Evolutionary conservation across 768 basidiomycete species (phyloP), one percentile per base, ranked within the genome.

Genomic region (Trametes sanguinea): DNA sequence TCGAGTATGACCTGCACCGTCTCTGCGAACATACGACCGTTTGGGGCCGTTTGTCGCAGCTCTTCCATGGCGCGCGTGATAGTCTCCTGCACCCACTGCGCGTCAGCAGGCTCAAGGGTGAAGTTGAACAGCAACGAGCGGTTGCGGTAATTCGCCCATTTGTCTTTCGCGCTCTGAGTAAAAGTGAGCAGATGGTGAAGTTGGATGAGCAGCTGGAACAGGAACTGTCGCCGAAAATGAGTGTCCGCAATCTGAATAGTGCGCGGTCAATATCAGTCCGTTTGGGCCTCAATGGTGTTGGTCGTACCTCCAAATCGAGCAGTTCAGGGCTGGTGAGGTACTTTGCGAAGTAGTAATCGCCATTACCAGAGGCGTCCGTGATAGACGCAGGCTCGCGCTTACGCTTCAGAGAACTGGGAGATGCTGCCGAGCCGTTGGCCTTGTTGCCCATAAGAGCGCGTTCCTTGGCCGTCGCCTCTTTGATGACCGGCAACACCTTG

Each of bases 321-420:
- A 97, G 77, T 57, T 94, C 92, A 0, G 91, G 88, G 64, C 86
- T 93, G 0, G 94, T 96, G 56, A 97, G 76, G 75, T 94, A 95
- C 74, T 95, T 97, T 40, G 94, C 92, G 69, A 95, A 95, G 76
- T 95, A 96, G 71, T 94, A 95, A 62, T 94, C 88, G 51, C 74
- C 72, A 13, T 77, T 75, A 57, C 79, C 79, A 14, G 75, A 77
- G 68, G 88, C 84, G 75, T 88, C 90, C 11, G 8, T 11, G 8
- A 32, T 60, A 88, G 80, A 74, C 90, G 93, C 57, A 82, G 71
- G 0, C 75, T 75, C 33, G 68, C 68, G 8, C 66, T 73, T 46
- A 37, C 64, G 57, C 53, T 71, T 66, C n/a, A 67, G 54, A 14
- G 74, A 68, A 59, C 76, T 73, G 13, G 76, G 2, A 16, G 42